Conservation (phyloP, 148 eudicot species). For the Amaranthus cruentus region DNA sequence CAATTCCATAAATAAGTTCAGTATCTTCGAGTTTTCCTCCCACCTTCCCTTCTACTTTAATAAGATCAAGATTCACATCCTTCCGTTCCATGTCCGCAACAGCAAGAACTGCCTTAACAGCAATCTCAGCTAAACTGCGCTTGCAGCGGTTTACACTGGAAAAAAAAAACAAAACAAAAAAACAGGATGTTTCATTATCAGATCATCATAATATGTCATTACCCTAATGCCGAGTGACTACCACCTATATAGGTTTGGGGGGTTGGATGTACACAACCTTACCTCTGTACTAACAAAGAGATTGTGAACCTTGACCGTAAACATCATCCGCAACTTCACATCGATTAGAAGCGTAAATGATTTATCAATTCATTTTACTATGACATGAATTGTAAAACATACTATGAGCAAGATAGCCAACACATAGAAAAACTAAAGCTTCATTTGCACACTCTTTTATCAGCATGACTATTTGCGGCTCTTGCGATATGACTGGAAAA, state of each 20-base stretch:
- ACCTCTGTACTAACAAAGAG: too few species aligned
- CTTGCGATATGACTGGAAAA: neutral
- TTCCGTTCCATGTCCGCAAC: constrained; percentile 97
- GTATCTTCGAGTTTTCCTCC: constrained; percentile 98
- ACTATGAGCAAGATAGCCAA: neutral
- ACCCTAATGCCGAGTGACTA: too few species aligned
- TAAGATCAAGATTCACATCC: constrained; percentile 90
- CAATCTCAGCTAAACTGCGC: constrained; percentile 91
- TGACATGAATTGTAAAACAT: too few species aligned
- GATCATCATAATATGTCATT: too few species aligned
- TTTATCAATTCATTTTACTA: neutral
- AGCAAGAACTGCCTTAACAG: constrained; percentile 91
- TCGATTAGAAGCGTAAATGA: neutral
- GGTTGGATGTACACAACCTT: too few species aligned
- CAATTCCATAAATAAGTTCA: constrained; percentile 86
- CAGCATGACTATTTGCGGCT: neutral
- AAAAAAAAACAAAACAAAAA: neutral
- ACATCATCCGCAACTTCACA: too few species aligned
- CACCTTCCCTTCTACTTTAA: constrained; percentile 95
- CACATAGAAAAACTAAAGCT: neutral
- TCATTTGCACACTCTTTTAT: neutral
- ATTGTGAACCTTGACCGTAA: too few species aligned
- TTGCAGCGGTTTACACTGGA: constrained; percentile 95
- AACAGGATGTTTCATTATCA: too few species aligned
- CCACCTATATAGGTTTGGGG: too few species aligned